Conservation (phyloP, 2,329 filamentous ascomycete genomes). For the Helotiales sp. region DNA sequence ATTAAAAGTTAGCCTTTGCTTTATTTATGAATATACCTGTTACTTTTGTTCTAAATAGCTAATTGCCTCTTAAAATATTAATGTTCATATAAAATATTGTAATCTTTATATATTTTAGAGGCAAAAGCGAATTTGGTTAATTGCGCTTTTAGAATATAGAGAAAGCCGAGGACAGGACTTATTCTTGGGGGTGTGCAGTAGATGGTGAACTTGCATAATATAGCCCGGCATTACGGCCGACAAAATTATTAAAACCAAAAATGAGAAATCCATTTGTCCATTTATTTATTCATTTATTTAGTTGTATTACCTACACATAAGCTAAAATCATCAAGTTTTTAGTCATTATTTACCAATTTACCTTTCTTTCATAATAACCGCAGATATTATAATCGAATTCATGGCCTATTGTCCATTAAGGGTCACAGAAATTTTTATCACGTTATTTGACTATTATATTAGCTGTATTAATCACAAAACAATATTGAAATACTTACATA, state of each 20-base stretch:
- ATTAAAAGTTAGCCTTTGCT: too few species aligned
- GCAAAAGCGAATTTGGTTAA: not conserved
- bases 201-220: not conserved
- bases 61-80: too few species aligned
- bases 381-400: not conserved
- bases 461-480: not conserved
- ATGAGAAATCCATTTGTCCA: not conserved
- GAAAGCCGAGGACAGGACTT: not conserved
- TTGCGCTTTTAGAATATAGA: not conserved
- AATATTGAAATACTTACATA: slow-evolving; percentile 1
- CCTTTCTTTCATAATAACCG: not conserved
- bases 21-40: too few species aligned
- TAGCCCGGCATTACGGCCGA: too few species aligned
- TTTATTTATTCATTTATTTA: not conserved
- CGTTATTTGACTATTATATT: not conserved
- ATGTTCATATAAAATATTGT: not conserved
- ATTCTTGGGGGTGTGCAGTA: not conserved
- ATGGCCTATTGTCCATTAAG: not conserved
- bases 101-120: not conserved
- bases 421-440: not conserved
- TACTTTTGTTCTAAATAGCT: too few species aligned
- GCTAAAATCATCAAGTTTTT: not conserved
- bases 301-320: not conserved
- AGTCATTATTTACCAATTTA: not conserved
- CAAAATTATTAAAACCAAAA: not conserved